Evolutionary conservation across 176 grass and related monocot species (phyloP).

Genomic region (Puya raimondii): DNA sequence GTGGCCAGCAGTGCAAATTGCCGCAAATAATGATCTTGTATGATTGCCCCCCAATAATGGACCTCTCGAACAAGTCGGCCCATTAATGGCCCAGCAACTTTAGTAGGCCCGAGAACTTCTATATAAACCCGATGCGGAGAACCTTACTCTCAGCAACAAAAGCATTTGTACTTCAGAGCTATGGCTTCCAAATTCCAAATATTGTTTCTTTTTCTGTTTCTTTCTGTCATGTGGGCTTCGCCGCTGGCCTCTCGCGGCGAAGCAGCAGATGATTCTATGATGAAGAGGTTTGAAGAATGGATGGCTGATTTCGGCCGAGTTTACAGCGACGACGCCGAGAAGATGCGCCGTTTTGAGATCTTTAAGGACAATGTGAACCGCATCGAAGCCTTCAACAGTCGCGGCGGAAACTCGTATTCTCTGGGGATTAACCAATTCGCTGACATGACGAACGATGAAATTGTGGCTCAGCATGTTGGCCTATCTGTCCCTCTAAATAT

Average conservation of each 20-base stretch:
- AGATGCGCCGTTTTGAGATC: constrained; percentile 11
- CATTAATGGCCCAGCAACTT: no score
- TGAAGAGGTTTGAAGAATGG: constrained; percentile 19
- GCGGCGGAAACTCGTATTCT: constrained; percentile 2
- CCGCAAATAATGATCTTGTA: no score
- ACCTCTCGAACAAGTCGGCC: no score
- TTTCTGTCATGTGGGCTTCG: neutral
- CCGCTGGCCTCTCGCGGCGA: neutral
- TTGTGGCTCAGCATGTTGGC: neutral
- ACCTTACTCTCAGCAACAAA: no score
- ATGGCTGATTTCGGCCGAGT: constrained; percentile 2
- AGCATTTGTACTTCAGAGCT: neutral
- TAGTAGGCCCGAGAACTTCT: no score
- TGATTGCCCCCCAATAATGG: no score
- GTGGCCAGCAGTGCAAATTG: no score
- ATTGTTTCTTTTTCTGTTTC: neutral
- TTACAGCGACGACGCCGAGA: constrained; percentile 9
- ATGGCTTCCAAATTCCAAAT: neutral
- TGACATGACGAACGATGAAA: constrained; percentile 1
- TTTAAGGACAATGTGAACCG: constrained; percentile 27
- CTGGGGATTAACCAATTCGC: constrained; percentile 24
- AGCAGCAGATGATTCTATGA: neutral
- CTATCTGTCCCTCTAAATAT: neutral
- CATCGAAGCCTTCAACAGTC: constrained; percentile 10
- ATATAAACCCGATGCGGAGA: no score